A percentile compares a stretch with the other conserved stretches of the same genome.
phyloP scores from a whole-genome alignment of 2,329 filamentous ascomycete genomes.

The Helminthosporium solani region DNA sequence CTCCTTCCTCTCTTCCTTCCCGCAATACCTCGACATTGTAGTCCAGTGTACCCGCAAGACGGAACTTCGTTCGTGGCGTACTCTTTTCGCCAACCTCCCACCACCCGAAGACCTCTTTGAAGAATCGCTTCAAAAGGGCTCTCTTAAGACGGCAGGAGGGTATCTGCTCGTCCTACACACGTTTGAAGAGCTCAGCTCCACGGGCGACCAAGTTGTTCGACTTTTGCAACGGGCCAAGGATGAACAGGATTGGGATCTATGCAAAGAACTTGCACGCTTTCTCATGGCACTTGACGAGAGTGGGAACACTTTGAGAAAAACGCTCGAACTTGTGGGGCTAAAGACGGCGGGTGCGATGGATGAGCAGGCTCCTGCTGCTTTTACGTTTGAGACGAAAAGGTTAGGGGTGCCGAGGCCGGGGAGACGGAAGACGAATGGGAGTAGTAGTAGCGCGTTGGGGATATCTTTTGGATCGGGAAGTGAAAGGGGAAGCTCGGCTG shows the following conservation, averaged over 20 bases:
- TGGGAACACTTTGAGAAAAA: conserved; percentile 74
- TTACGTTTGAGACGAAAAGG: conserved; percentile 32
- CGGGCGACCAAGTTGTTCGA: conserved; percentile 75
- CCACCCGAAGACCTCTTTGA: conserved; percentile 91
- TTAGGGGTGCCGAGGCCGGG: conserved; percentile 30
- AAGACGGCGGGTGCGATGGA: conserved; percentile 28
- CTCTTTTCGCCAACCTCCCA: conserved; percentile 86
- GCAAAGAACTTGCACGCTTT: conserved; percentile 93
- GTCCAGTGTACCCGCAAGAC: conserved; percentile 98
- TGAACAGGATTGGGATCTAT: conserved; percentile 91
- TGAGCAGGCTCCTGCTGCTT: conserved; percentile 28
- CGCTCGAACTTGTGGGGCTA: conserved; percentile 57
- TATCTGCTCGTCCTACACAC: conserved; percentile 96
- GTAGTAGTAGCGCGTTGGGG: conserved; percentile 8
- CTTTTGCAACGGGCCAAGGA: conserved; percentile 77
- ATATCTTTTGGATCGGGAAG: conserved; percentile 10
- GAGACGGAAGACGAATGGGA: conserved; percentile 19
- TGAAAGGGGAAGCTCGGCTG: conserved; percentile 8
- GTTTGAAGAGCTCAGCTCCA: conserved; percentile 60
- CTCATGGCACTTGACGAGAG: conserved; percentile 87
- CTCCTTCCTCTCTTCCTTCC: conserved; percentile 58
- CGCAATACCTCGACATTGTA: conserved; percentile 89
- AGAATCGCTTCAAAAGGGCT: conserved; percentile 79
- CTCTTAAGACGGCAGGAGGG: conserved; percentile 90
- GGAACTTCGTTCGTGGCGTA: conserved; percentile 91